Percentiles rank a stretch among this genome's conserved stretches.
phyloP scores from a whole-genome alignment of 1,139 yeast genomes.

The Kodamaea sp. region DNA sequence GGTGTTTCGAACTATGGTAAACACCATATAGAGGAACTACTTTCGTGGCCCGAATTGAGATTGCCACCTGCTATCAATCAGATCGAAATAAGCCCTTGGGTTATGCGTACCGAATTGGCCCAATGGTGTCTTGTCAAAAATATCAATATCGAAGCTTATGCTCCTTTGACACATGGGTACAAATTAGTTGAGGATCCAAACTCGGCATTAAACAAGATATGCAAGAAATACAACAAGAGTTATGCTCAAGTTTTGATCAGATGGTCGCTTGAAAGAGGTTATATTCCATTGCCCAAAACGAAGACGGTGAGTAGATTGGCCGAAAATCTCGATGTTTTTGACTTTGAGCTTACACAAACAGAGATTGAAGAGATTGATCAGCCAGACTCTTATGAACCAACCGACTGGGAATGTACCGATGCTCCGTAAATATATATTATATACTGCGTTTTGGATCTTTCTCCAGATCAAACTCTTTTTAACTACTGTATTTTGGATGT shows the following conservation, averaged over 20 bases:
- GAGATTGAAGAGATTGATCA: conserved; percentile 42
- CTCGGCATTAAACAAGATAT: conserved; percentile 7
- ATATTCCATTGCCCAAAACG: conserved; percentile 38
- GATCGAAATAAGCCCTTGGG: conserved; percentile 75
- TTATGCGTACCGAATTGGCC: conserved; percentile 62
- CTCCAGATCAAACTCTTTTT: too few relatives aligned
- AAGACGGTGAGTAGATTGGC: conserved; percentile 23
- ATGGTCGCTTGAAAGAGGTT: conserved; percentile 44
- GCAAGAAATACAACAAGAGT: conserved; percentile 23
- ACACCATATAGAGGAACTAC: conserved; percentile 57
- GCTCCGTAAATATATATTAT: conserved; percentile 32
- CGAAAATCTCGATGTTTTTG: conserved; percentile 41
- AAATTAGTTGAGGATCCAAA: conserved; percentile 16
- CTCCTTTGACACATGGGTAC: conserved; percentile 39
- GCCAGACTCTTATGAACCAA: conserved; percentile 55
- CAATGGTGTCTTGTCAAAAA: conserved; percentile 43
- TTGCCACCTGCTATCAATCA: conserved; percentile 59
- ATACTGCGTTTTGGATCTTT: too few relatives aligned
- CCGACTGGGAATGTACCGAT: conserved; percentile 68
- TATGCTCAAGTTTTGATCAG: conserved; percentile 34
- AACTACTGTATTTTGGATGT: too few relatives aligned
- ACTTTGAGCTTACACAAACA: conserved; percentile 45
- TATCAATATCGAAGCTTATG: conserved; percentile 36
- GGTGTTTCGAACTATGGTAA: conserved; percentile 71
- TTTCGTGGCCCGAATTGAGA: conserved; percentile 49